Base-by-base conservation (phyloP, 805 yeast species). In the Hanseniaspora lindneri region DNA sequence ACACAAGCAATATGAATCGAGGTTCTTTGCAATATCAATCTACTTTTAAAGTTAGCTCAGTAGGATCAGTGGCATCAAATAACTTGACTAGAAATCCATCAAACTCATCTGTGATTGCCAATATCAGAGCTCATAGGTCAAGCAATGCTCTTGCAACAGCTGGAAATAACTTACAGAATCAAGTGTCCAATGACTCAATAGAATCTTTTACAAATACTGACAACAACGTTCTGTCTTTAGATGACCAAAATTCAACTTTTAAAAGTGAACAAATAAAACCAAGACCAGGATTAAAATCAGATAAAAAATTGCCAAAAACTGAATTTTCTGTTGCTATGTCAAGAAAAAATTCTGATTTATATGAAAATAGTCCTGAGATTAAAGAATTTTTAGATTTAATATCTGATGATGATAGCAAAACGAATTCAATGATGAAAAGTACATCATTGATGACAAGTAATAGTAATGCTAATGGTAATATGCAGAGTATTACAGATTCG, bases 41-140 rank as follows among this genome's bases (percentile, higher is more conserved):
- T 14, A 65, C 67, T 7, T 65, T 66, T 46, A 68, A 66, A 41
- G 63, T 64, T 0, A 69, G 70, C 0, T 64, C 66, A 1, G 62
- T 64, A 1, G 63, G 62, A 13, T 60, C 61, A 48, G 57, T 56
- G 2, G 55, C 58, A 2, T 55, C 59, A 51, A 37, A 56, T 44
- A 50, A 58, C 6, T 50, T 69, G 19, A 60, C 69, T 4, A 61
- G 75, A 52, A 66, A 67, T 20, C 67, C 70, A n/a, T 73, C 76
- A 0, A 66, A 64, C 44, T 64, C 68, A 3, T 70, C 74, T 0
- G 65, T 72, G 1, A 58, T 66, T 13, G 68, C 68, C 3, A 65
- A 68, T 7, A 50, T 66, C 20, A 61, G 69, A 37, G 63, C 61
- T 3, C 75, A 71, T 41, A 61, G 69, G 52, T 60, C 70, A 4